Evolutionary conservation across 2,329 filamentous ascomycete genomes (phyloP).

Genomic region (Periconia sp.): DNA sequence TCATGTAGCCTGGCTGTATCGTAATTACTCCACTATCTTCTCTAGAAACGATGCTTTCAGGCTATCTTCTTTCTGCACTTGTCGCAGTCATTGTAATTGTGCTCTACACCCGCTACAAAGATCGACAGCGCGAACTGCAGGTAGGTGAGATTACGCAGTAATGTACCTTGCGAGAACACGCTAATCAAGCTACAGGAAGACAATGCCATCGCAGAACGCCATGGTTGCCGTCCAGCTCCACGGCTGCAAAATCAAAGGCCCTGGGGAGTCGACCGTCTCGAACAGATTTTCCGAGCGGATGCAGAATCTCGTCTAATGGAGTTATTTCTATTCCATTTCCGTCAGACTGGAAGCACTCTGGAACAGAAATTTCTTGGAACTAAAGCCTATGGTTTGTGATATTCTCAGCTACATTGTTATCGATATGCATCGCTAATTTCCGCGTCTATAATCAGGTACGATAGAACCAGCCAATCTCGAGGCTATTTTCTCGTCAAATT

Average conservation of each 20-base stretch:
- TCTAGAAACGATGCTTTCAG: neutral
- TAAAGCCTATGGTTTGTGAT: constrained; percentile 14
- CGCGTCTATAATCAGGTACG: constrained; percentile 9
- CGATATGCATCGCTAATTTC: no score
- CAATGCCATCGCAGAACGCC: constrained; percentile 13
- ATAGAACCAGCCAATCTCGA: constrained; percentile 33
- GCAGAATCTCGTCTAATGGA: constrained; percentile 31
- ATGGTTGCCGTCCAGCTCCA: constrained; percentile 24
- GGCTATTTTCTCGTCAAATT: constrained; percentile 24
- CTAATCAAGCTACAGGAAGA: constrained; percentile 11
- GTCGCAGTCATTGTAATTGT: neutral
- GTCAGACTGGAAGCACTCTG: constrained; percentile 37
- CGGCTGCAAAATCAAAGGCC: constrained; percentile 25
- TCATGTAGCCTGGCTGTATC: no score
- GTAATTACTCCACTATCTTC: no score
- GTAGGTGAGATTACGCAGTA: neutral
- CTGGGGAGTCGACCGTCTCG: constrained; percentile 26
- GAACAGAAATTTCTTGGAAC: constrained; percentile 27
- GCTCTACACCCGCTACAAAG: neutral
- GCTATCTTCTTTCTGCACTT: neutral
- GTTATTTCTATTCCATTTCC: constrained; percentile 41
- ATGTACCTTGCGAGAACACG: constrained; percentile 3
- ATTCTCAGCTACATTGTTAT: no score
- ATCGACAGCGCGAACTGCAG: neutral
- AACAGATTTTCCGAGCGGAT: constrained; percentile 28